Percentiles rank a stretch among this genome's conserved stretches.
These are phyloP conservation scores for Tricholoma bakamatsutake DNA, from an alignment of 768 basidiomycete genomes.

Conservation along the genomic window DNA sequence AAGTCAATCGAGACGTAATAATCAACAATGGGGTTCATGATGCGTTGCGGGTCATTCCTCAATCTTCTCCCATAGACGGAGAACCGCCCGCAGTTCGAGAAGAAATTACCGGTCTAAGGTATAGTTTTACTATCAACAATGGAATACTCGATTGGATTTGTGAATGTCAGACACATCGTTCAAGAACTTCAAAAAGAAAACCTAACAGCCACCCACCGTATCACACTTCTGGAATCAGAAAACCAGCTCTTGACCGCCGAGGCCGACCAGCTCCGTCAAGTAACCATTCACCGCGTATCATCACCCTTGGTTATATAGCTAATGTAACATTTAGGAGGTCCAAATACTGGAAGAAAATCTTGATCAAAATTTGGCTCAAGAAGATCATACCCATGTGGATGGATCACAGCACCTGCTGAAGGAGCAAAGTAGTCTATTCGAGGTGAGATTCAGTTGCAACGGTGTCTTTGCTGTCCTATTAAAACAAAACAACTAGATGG, in stretches of 20 bases:
- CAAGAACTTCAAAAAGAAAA: constrained; percentile 87
- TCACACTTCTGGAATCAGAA: constrained; percentile 71
- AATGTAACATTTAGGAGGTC: constrained; percentile 49
- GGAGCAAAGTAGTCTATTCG: constrained; percentile 47
- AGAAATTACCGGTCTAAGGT: constrained; percentile 85
- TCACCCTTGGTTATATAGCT: background rate
- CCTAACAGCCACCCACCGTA: constrained; percentile 49
- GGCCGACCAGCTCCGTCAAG: constrained; percentile 70
- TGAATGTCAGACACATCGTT: constrained; percentile 63
- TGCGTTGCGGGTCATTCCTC: constrained; percentile 10
- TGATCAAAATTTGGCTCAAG: constrained; percentile 52
- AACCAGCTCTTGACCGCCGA: constrained; percentile 65
- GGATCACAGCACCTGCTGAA: constrained; percentile 34
- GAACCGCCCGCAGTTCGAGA: constrained; percentile 37
- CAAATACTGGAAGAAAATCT: constrained; percentile 72
- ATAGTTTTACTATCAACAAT: constrained; percentile 10
- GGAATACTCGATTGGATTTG: background rate
- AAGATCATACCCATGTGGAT: constrained; percentile 32
- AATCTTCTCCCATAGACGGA: constrained; percentile 10
- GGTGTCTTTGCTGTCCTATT: background rate
- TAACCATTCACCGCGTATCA: constrained; percentile 16
- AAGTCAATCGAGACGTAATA: constrained; percentile 49
- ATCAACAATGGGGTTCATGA: constrained; percentile 36
- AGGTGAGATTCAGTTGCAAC: constrained; percentile 30
- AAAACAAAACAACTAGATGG: constrained; percentile 33